Conservation (phyloP, 2,329 filamentous ascomycete genomes). For the Rutstroemia sp. region DNA sequence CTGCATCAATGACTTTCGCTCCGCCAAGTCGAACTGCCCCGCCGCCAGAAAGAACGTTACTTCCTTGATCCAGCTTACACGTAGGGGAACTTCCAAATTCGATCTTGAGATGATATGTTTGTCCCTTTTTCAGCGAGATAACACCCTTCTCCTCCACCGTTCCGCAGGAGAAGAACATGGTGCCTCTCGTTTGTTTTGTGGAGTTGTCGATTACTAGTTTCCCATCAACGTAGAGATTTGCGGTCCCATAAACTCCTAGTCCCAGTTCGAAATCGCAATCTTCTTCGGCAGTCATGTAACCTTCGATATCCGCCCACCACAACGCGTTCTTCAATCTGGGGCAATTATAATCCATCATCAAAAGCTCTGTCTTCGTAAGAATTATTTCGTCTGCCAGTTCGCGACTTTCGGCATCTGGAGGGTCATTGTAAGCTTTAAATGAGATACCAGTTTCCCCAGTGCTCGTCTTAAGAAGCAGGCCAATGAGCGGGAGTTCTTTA, state of each 20-base stretch:
- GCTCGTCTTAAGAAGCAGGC: conserved; percentile 41
- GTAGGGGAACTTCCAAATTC: conserved; percentile 50
- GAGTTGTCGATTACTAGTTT: conserved; percentile 29
- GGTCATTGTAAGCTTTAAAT: conserved; percentile 57
- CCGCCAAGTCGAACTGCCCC: conserved; percentile 58
- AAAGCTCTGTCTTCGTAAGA: conserved; percentile 36
- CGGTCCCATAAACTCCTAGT: conserved; percentile 31
- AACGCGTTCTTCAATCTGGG: conserved; percentile 21
- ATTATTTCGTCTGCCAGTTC: conserved; percentile 43
- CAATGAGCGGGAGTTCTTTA: conserved; percentile 44
- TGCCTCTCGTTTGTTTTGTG: conserved; percentile 30
- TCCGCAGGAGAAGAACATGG: conserved; percentile 33
- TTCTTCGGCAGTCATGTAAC: conserved; percentile 25
- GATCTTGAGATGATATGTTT: conserved; percentile 27
- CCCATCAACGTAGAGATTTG: conserved; percentile 30
- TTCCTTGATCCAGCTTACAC: conserved; percentile 43
- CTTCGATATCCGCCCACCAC: conserved; percentile 35
- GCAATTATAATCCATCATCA: conserved; percentile 45
- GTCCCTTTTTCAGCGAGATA: conserved; percentile 24
- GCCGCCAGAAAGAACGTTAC: conserved; percentile 44
- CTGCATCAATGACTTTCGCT: conserved; percentile 46
- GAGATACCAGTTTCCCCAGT: conserved; percentile 50
- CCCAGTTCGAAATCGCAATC: conserved; percentile 31
- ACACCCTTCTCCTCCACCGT: conserved; percentile 29
- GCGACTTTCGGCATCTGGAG: conserved; percentile 40